A percentile compares a stretch with the other conserved stretches of the same genome.
phyloP scores from a whole-genome alignment of 169 alveolate genomes.

The Theileria annulata region DNA sequence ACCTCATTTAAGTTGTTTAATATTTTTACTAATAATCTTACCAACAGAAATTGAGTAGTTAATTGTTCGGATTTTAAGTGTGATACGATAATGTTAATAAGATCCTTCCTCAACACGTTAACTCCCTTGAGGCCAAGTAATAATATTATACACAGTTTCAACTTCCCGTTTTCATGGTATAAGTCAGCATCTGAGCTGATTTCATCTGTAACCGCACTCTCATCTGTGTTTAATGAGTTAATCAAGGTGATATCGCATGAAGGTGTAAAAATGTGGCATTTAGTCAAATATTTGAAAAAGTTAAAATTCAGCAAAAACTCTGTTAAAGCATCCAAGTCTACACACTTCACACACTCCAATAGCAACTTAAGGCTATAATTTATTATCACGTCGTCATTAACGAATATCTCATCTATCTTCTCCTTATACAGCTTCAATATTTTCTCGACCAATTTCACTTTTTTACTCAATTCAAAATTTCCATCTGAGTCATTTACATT shows the following conservation, averaged over 20 bases:
- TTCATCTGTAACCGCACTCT: too few relatives aligned
- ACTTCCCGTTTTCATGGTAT: slow-evolving; percentile 9
- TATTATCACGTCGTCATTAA: slow-evolving; percentile 33
- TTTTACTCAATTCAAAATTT: slow-evolving; percentile 6
- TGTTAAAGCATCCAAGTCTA: neutral
- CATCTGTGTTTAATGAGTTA: neutral
- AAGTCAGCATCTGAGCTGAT: neutral
- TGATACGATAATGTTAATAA: neutral
- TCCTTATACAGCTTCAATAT: slow-evolving; percentile 28
- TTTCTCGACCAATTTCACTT: slow-evolving; percentile 19
- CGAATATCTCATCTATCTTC: slow-evolving; percentile 15
- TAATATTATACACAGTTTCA: neutral
- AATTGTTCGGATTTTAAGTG: neutral
- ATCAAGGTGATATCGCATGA: neutral
- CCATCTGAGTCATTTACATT: too few relatives aligned
- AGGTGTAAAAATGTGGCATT: neutral
- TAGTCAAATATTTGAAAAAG: neutral
- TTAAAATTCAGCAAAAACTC: neutral
- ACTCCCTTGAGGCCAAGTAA: neutral
- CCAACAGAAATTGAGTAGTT: neutral
- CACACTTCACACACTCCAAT: slow-evolving; percentile 30
- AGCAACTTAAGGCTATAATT: slow-evolving; percentile 27
- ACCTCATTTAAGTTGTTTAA: neutral
- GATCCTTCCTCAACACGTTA: neutral
- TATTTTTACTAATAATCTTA: neutral